phyloP scores from a whole-genome alignment of 116 monocot genomes.

The Papilionanthe hybrid region DNA sequence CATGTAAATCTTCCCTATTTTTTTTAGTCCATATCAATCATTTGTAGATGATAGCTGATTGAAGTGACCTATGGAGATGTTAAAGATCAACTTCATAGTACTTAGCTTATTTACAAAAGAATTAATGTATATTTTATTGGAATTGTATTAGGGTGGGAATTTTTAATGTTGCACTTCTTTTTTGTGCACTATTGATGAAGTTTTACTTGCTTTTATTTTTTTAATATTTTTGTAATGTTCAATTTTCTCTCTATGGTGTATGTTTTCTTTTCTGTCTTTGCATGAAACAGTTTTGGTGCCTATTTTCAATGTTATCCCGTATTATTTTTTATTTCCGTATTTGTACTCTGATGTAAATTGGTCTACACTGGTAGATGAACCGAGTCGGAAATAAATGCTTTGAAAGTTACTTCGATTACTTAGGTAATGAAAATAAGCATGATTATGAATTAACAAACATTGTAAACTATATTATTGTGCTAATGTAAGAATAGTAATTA shows the following conservation, averaged over 20 bases:
- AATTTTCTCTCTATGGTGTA: too few relatives aligned
- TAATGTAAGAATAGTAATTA: too few relatives aligned
- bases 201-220: not conserved
- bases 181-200: not conserved
- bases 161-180: not conserved
- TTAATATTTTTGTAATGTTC: too few relatives aligned
- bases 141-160: not conserved
- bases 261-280: too few relatives aligned
- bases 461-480: too few relatives aligned
- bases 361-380: not conserved
- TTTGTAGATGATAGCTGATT: not conserved
- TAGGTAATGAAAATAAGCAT: not conserved
- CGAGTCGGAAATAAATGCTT: not conserved
- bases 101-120: not conserved
- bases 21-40: not conserved
- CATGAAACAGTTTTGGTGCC: too few relatives aligned
- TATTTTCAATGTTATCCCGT: not conserved
- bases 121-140: not conserved
- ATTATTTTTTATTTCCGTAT: too few relatives aligned
- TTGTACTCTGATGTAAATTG: not conserved
- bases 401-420: too few relatives aligned
- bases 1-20: too few relatives aligned
- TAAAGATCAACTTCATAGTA: not conserved
- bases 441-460: not conserved
- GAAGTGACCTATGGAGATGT: not conserved